Percentiles rank a stretch among this genome's conserved stretches.
Evolutionary conservation across 129 eudicot genomes (phyloP).

Genomic region (Kitagawia praeruptora): DNA sequence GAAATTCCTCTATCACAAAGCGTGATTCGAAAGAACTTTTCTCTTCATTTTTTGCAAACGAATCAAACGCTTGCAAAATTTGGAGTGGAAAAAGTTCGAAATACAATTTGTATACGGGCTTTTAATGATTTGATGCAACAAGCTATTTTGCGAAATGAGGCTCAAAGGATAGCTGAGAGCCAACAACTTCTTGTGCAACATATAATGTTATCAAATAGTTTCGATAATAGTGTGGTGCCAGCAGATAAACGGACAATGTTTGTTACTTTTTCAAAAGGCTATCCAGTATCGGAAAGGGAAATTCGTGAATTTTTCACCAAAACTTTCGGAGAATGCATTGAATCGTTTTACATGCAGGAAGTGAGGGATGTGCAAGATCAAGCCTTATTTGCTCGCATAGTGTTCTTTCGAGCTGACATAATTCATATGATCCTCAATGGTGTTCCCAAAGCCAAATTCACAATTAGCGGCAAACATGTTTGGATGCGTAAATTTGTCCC

Average conservation of each 20-base stretch:
- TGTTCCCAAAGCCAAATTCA: conserved; percentile 40
- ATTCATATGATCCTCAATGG: conserved; percentile 42
- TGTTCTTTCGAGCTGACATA: conserved; percentile 17
- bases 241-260: conserved; percentile 8
- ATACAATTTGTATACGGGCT: conserved; percentile 30
- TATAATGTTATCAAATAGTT: background rate
- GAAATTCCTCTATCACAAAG: conserved; percentile 35
- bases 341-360: conserved; percentile 50
- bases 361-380: conserved; percentile 28
- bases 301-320: conserved; percentile 33
- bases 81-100: conserved; percentile 22
- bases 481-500: conserved; percentile 76
- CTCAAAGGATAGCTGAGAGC: background rate
- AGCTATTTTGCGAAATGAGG: conserved; percentile 25
- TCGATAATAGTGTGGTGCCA: background rate
- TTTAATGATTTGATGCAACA: conserved; percentile 38
- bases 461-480: conserved; percentile 66
- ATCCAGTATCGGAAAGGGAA: conserved; percentile 49
- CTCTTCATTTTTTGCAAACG: conserved; percentile 27
- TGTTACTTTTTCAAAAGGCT: conserved; percentile 71
- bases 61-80: background rate
- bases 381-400: conserved; percentile 54
- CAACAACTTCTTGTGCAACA: background rate
- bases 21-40: conserved; percentile 28
- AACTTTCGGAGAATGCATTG: conserved; percentile 49